Percentiles rank a stretch among this genome's conserved stretches.
These are phyloP conservation scores for Polymyxa betae DNA, from an alignment of 208 protist species.

Conservation along the genomic window DNA sequence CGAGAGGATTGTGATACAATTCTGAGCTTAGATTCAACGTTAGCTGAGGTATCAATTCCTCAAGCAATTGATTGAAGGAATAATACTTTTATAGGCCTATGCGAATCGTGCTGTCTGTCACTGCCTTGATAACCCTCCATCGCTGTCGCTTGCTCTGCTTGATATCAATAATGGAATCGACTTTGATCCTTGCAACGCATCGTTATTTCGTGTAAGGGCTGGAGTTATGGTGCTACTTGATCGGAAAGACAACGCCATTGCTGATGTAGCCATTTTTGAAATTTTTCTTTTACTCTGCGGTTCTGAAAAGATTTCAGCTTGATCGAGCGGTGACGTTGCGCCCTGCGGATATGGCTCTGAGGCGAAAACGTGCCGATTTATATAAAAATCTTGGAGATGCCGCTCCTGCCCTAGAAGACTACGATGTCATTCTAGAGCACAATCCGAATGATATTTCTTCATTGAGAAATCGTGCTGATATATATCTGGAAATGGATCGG, in stretches of 20 bases:
- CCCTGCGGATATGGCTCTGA: conserved; percentile 3
- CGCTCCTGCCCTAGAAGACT: background rate
- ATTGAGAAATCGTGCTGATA: background rate
- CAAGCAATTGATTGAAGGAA: background rate
- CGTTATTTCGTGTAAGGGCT: background rate
- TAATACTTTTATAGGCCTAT: conserved; percentile 13
- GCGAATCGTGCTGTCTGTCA: conserved; percentile 49
- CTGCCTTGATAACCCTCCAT: conserved; percentile 18
- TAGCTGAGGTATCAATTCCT: background rate
- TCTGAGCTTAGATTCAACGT: background rate
- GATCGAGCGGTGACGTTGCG: conserved; percentile 17
- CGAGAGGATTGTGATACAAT: conserved; percentile 22
- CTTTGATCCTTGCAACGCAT: background rate
- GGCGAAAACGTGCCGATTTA: background rate
- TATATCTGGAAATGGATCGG: background rate
- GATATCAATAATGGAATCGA: conserved; percentile 11
- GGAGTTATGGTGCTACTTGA: conserved; percentile 26
- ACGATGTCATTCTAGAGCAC: background rate
- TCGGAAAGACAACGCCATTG: conserved; percentile 5
- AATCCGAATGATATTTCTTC: background rate
- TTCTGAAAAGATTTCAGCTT: too few species aligned
- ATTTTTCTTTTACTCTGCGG: conserved; percentile 13
- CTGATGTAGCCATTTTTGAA: background rate
- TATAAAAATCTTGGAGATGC: background rate
- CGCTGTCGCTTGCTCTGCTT: background rate